phyloP scores from a whole-genome alignment of 805 yeast species.

The Wickerhamiella brachini region DNA sequence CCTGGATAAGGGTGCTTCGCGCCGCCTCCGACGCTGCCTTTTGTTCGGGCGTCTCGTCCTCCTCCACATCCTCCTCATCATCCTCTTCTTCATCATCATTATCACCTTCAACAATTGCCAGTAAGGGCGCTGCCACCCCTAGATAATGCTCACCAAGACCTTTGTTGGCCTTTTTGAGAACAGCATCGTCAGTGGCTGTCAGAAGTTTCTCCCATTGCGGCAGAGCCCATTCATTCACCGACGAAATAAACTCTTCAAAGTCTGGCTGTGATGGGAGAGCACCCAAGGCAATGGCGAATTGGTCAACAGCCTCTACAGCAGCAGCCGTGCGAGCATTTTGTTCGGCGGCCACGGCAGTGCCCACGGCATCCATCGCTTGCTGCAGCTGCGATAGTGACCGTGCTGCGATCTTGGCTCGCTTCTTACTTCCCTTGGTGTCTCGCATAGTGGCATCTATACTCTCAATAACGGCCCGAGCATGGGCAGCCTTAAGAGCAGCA shows the following conservation, averaged over 20 bases:
- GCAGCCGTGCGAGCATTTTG: background rate
- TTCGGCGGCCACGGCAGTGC: conserved; percentile 4
- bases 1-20: conserved; percentile 34
- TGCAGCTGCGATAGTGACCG: background rate
- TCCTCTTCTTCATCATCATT: conserved; percentile 17
- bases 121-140: conserved; percentile 19
- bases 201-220: background rate
- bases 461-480: conserved; percentile 6
- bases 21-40: conserved; percentile 26
- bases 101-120: conserved; percentile 21
- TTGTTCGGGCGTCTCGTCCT: conserved; percentile 12
- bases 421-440: background rate
- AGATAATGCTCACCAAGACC: conserved; percentile 24
- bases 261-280: background rate
- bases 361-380: background rate
- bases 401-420: background rate
- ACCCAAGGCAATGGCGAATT: background rate
- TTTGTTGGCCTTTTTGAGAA: conserved; percentile 17
- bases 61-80: conserved; percentile 8
- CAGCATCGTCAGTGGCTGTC: background rate
- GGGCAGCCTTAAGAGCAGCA: conserved; percentile 10
- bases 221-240: background rate
- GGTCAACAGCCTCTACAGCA: background rate
- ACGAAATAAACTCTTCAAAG: background rate
- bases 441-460: background rate